Base-by-base conservation (phyloP, 495 filamentous ascomycete species). In the Bryoglossum gracile region DNA sequence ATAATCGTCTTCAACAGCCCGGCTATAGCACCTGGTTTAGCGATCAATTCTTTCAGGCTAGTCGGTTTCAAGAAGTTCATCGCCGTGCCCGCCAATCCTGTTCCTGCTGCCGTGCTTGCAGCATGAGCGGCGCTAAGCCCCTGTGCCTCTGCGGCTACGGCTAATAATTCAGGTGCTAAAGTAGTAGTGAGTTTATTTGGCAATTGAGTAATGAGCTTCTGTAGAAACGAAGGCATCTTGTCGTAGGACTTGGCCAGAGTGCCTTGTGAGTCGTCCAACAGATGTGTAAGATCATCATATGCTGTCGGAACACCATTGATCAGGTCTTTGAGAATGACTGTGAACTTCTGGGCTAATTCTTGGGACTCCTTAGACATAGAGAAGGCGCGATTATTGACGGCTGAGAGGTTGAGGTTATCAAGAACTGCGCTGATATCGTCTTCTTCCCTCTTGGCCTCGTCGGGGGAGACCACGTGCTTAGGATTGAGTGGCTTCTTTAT, bases 281-380 rank as follows among this genome's bases (percentile, higher is more conserved):
- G 81, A 55, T 74, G 68, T 22, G 87, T 78, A 9, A 98, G 81
- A 65, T 98, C 92, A 59, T 83, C 77, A 62, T 94, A 95, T 11
- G 92, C 92, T 0, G 90, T 94, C 19, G 91, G 91, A 5, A 86
- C 91, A 43, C 91, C 91, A 62, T 87, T 90, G 48, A 87, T 74
- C n/a, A 95, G 69, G 63, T 96, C 91, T 58, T 88, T 90, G 53
- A 98, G 81, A 24, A 96, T 82, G 33, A 88, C 67, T 16, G 86
- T 87, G 74, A 98, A 98, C 51, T 83, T 83, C 35, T 78, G 74
- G 30, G 94, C 72, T 3, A 95, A 74, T 51, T 89, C 81, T 59
- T 85, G 76, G 2, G 86, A 89, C 53, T 90, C 88, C 38, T 79
- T 73, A 8, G 86, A 83, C 35, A 95, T 72, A n/a, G 83, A 82